phyloP scores from a whole-genome alignment of 179 eudicot genomes.

The Dionaea muscipula region DNA sequence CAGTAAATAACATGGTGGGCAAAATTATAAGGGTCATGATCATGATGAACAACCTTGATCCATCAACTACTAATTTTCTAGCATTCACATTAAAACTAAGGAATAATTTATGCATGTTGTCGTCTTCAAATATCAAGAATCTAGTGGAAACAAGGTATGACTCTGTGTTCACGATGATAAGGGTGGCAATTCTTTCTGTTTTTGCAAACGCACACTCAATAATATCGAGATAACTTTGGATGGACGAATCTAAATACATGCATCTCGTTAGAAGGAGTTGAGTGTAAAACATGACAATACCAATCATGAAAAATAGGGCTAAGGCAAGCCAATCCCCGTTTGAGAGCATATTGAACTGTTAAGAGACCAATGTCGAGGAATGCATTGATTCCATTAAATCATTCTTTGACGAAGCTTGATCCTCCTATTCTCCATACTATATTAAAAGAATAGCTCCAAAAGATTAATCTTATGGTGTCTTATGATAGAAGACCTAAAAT shows the following conservation, averaged over 20 bases:
- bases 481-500: too few relatives aligned
- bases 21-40: constrained; percentile 17
- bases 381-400: constrained; percentile 27
- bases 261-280: constrained; percentile 19
- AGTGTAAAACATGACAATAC: constrained; percentile 16
- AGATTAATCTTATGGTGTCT: too few relatives aligned
- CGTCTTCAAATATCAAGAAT: constrained; percentile 25
- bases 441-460: too few relatives aligned
- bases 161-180: constrained; percentile 24
- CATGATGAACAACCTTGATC: constrained; percentile 15
- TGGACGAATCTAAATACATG: constrained; percentile 18
- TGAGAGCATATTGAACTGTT: constrained; percentile 24
- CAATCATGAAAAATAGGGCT: constrained; percentile 13
- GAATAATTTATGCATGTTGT: constrained; percentile 25
- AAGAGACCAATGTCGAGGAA: constrained; percentile 30
- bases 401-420: constrained; percentile 30
- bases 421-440: too few relatives aligned
- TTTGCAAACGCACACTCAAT: constrained; percentile 25
- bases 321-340: constrained; percentile 29
- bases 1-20: constrained; percentile 22
- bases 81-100: constrained; percentile 17
- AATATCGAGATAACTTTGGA: constrained; percentile 18
- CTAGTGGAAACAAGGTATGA: constrained; percentile 22
- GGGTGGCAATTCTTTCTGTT: constrained; percentile 19
- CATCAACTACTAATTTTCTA: constrained; percentile 7